These are phyloP conservation scores for Aciculoconidium aculeatum DNA, from an alignment of 805 yeast genomes.

Conservation along the genomic window DNA sequence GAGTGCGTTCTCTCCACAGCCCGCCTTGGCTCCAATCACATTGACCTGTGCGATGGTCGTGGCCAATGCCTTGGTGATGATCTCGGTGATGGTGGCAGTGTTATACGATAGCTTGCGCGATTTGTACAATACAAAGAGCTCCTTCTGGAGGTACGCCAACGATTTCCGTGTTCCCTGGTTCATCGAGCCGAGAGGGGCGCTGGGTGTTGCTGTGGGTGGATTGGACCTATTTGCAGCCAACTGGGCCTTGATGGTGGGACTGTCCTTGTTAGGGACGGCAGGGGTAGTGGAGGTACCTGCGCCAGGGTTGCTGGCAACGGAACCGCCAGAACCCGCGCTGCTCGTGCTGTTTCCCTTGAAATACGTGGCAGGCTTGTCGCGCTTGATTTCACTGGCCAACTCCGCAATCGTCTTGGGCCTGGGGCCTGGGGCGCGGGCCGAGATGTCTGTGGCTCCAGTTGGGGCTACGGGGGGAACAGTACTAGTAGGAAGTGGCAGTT, in stretches of 20 bases:
- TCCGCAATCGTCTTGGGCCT: slow-evolving; percentile 38
- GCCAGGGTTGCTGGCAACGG: slow-evolving; percentile 7
- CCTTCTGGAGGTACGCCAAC: slow-evolving; percentile 78
- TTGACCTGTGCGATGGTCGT: slow-evolving; percentile 88
- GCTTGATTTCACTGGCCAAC: slow-evolving; percentile 34
- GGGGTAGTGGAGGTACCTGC: not conserved
- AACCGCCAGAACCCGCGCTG: too few relatives aligned
- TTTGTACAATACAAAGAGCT: slow-evolving; percentile 72
- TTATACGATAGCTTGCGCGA: slow-evolving; percentile 65
- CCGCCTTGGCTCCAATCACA: slow-evolving; percentile 81
- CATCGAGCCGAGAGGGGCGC: slow-evolving; percentile 22
- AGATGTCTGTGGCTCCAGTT: slow-evolving; percentile 3
- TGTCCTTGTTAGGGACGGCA: too few relatives aligned
- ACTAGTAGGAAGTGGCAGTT: not conserved
- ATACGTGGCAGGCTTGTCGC: slow-evolving; percentile 32
- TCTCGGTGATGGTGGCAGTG: slow-evolving; percentile 76
- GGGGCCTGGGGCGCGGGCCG: slow-evolving; percentile 1
- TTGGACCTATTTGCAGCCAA: slow-evolving; percentile 41
- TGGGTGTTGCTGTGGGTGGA: slow-evolving; percentile 8
- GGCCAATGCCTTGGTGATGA: slow-evolving; percentile 85
- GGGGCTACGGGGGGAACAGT: not conserved
- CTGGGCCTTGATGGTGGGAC: slow-evolving; percentile 38
- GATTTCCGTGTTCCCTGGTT: slow-evolving; percentile 66
- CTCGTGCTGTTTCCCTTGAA: slow-evolving; percentile 22
- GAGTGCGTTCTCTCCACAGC: slow-evolving; percentile 72